phyloP scores from a whole-genome alignment of 164 flowering plant genomes.

The Aristolochia contorta region DNA sequence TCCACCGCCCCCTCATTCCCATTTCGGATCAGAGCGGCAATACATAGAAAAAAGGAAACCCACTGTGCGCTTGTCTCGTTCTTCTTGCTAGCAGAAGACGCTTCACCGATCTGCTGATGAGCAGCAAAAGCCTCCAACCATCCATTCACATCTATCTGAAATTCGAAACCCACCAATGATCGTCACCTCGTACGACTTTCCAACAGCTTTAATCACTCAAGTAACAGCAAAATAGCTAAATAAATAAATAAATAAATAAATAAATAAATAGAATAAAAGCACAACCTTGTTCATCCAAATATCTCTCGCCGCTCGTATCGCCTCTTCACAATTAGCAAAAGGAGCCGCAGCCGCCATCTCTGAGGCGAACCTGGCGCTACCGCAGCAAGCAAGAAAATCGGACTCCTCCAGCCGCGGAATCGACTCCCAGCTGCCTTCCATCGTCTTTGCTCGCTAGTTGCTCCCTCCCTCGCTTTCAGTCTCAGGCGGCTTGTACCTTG shows the following conservation, averaged over 20 bases:
- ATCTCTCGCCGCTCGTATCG: slow-evolving; percentile 44
- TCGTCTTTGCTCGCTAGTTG: no score
- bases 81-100: slow-evolving; percentile 19
- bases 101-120: slow-evolving; percentile 66
- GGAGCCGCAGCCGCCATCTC: slow-evolving; percentile 52
- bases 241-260: no score
- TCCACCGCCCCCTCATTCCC: neutral
- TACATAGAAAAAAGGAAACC: slow-evolving; percentile 2
- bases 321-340: slow-evolving; percentile 29
- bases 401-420: slow-evolving; percentile 28
- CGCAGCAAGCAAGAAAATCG: slow-evolving; percentile 69
- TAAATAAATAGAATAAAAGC: no score
- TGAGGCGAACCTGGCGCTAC: slow-evolving; percentile 58
- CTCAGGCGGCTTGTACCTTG: no score
- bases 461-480: no score
- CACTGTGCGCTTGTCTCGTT: slow-evolving; percentile 42
- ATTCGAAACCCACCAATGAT: neutral
- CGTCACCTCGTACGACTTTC: no score
- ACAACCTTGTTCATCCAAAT: slow-evolving; percentile 75
- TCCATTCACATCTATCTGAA: slow-evolving; percentile 70
- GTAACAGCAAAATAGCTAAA: neutral
- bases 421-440: neutral
- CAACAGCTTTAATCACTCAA: no score
- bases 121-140: slow-evolving; percentile 85
- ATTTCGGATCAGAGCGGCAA: neutral